A percentile compares a stretch with the other conserved stretches of the same genome.
These are phyloP conservation scores for Pyrus hybrid DNA, from an alignment of 331 rosid genomes.

Conservation along the genomic window DNA sequence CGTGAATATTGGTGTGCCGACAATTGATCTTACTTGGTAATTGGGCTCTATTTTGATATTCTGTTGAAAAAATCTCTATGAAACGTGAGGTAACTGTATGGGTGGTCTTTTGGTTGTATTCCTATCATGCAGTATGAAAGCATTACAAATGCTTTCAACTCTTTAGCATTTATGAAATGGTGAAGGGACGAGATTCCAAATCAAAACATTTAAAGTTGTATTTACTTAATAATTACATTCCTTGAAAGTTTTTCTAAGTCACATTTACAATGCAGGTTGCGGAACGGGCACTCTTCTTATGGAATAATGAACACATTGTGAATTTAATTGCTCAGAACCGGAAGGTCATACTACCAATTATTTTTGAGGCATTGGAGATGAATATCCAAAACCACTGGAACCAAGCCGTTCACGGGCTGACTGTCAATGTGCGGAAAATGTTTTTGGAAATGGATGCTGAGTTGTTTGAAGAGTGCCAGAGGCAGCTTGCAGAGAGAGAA, in stretches of 20 bases:
- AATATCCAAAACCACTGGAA: slow-evolving; percentile 87
- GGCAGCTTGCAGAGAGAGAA: slow-evolving; percentile 56
- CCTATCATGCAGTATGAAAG: too few relatives aligned
- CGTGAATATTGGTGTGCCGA: neutral
- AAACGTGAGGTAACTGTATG: neutral
- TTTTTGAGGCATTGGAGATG: slow-evolving; percentile 78
- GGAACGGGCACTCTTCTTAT: slow-evolving; percentile 83
- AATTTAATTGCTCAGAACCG: slow-evolving; percentile 89
- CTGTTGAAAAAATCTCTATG: neutral
- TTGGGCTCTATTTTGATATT: neutral
- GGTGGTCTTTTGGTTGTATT: too few relatives aligned
- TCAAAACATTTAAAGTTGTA: neutral
- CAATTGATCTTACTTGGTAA: neutral
- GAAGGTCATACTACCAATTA: slow-evolving; percentile 59
- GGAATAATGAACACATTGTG: slow-evolving; percentile 95
- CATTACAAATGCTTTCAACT: too few relatives aligned
- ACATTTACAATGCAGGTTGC: slow-evolving; percentile 64
- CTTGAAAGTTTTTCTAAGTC: slow-evolving; percentile 15
- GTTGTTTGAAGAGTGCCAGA: slow-evolving; percentile 84
- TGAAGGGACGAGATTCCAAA: neutral
- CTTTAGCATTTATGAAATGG: neutral
- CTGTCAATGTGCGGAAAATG: slow-evolving; percentile 84
- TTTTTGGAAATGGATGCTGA: slow-evolving; percentile 87
- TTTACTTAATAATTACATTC: neutral
- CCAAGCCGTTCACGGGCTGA: slow-evolving; percentile 89